Percentiles rank a stretch among this genome's conserved stretches.
Evolutionary conservation across 2,329 filamentous ascomycete genomes (phyloP).

Genomic region (Aspergillus pseudonomiae): DNA sequence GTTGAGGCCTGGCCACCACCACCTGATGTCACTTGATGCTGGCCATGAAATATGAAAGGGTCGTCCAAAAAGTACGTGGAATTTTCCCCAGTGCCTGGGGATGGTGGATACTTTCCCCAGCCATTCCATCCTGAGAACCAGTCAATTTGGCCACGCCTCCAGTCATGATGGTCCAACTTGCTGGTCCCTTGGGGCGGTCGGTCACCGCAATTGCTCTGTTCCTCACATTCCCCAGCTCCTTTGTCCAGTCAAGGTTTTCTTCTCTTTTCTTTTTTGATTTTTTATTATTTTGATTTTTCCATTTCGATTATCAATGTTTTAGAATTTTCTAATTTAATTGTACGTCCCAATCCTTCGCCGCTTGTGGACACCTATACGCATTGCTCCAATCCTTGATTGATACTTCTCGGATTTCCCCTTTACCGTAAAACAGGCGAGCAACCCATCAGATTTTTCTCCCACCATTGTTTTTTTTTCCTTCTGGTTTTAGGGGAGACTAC

Average conservation of each 20-base stretch:
- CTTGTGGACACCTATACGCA: background rate
- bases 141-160: conserved; percentile 13
- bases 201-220: conserved; percentile 18
- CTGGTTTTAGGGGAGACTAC: background rate
- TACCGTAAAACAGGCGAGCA: conserved; percentile 1
- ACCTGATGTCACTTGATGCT: conserved; percentile 20
- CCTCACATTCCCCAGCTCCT: conserved; percentile 2
- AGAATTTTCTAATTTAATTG: conserved; percentile 13
- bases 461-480: background rate
- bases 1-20: conserved; percentile 21
- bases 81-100: background rate
- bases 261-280: conserved; percentile 6
- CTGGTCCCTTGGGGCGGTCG: background rate
- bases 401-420: conserved; percentile 11
- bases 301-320: conserved; percentile 3
- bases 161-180: conserved; percentile 1
- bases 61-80: background rate
- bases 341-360: background rate
- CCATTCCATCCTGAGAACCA: background rate
- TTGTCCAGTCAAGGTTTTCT: conserved; percentile 2
- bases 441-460: conserved; percentile 3
- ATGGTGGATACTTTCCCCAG: background rate
- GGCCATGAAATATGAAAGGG: background rate
- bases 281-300: conserved; percentile 6
- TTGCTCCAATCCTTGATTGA: conserved; percentile 8